Base-by-base conservation (phyloP, 1,284 basidiomycete species). In the Rhodotorula glutinis region DNA sequence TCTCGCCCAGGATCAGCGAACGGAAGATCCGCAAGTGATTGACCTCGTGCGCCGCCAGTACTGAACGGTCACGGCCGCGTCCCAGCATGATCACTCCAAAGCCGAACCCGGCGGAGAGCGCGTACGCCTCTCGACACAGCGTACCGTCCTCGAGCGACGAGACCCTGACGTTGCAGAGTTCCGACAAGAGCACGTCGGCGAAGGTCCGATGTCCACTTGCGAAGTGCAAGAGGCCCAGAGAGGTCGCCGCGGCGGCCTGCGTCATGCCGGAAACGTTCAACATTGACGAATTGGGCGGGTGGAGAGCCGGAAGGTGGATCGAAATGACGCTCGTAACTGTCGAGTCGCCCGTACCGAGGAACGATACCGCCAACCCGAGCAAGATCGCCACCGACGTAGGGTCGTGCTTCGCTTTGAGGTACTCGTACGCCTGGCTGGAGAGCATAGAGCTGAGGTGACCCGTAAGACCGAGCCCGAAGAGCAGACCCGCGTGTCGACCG, bases 51-150 rank as follows among this genome's bases (percentile, higher is more conserved):
- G 53, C 17, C 16, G 33, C 46, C 13, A 23, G 8, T 16, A 19
- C 40, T 29, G 29, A 8, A 29, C 25, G 14, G 21, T 29, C 46
- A 7, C 2, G 49, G 0, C 92, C 92, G 73, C 87, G 88, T 11
- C 91, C 93, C 9, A 98, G 84, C 88, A 97, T 94, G 78, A 96
- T 89, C 84, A 97, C 89, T 0, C 96, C 96, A 76, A 96, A 96
- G 0, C 90, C 87, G 53, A 97, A 84, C 7, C 90, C 91, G 1
- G 92, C 88, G 2, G 91, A 86, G 71, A 93, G 87, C 0, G 92
- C 90, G 77, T 98, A 98, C 0, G 92, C 88, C 77, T 98, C 96
- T 43, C 90, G 85, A 76, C 91, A 86, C 68, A 92, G 90, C 70
- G 87, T 88, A 74, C 86, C 90, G 47, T 89, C 82, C 71, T 96